Evolutionary conservation across 2,329 filamentous ascomycete genomes (phyloP).

Genomic region (Botrytis byssoidea): DNA sequence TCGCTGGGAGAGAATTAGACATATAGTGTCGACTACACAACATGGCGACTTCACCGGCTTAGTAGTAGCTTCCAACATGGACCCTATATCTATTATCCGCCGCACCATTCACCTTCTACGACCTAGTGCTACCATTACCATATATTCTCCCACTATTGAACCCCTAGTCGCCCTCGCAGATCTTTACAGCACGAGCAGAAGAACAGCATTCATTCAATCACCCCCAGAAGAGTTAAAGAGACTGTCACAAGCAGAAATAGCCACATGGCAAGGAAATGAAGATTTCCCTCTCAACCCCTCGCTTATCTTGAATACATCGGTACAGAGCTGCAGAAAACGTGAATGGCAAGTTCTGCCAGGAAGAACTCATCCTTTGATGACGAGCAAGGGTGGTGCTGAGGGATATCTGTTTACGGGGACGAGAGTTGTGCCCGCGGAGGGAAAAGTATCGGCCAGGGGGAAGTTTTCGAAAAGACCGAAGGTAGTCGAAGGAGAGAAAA

Average conservation of each 20-base stretch:
- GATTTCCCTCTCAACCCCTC: slow-evolving; percentile 90
- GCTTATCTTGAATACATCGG: slow-evolving; percentile 70
- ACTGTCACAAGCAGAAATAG: slow-evolving; percentile 49
- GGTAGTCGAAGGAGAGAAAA: slow-evolving; percentile 18
- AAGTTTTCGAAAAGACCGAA: slow-evolving; percentile 50
- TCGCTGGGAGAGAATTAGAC: slow-evolving; percentile 70
- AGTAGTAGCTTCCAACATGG: slow-evolving; percentile 78
- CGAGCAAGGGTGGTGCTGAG: slow-evolving; percentile 78
- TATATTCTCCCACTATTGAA: slow-evolving; percentile 81
- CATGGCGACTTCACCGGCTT: slow-evolving; percentile 80
- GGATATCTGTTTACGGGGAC: slow-evolving; percentile 87
- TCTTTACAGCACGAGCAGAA: slow-evolving; percentile 76
- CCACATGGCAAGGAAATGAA: slow-evolving; percentile 58
- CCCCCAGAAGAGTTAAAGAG: slow-evolving; percentile 47
- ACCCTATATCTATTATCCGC: slow-evolving; percentile 71
- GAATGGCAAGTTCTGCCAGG: slow-evolving; percentile 91
- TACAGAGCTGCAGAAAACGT: slow-evolving; percentile 78
- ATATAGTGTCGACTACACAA: slow-evolving; percentile 72
- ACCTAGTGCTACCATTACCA: slow-evolving; percentile 79
- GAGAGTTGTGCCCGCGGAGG: slow-evolving; percentile 75
- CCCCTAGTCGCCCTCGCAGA: slow-evolving; percentile 76
- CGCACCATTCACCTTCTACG: slow-evolving; percentile 75
- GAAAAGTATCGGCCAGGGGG: slow-evolving; percentile 78
- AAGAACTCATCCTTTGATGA: slow-evolving; percentile 93
- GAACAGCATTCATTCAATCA: slow-evolving; percentile 68